These are phyloP conservation scores for Botrytis fragariae DNA, from an alignment of 2,329 filamentous ascomycete genomes.

Conservation along the genomic window DNA sequence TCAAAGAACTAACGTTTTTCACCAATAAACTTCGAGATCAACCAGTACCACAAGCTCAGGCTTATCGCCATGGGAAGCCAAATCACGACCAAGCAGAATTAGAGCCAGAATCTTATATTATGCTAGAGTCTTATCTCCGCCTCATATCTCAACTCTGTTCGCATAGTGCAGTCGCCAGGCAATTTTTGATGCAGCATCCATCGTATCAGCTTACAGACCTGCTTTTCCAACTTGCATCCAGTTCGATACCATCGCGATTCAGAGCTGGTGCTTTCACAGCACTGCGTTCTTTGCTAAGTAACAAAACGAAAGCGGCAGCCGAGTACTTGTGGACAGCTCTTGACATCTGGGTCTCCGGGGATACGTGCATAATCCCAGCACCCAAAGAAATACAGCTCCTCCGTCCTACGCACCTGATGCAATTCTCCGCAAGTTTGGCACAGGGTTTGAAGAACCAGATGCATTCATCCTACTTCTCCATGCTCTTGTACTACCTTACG, in stretches of 20 bases:
- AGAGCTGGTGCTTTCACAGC: conserved; percentile 82
- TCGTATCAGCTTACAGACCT: conserved; percentile 69
- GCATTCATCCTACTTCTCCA: conserved; percentile 78
- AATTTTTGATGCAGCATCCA: conserved; percentile 66
- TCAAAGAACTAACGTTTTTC: conserved; percentile 85
- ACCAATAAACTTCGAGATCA: conserved; percentile 74
- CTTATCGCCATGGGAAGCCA: conserved; percentile 59
- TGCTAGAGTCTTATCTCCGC: conserved; percentile 91
- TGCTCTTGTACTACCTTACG: conserved; percentile 65
- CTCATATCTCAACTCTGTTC: conserved; percentile 78
- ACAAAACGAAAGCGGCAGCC: conserved; percentile 66
- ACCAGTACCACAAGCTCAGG: conserved; percentile 53
- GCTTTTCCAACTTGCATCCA: conserved; percentile 76
- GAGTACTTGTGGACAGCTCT: conserved; percentile 76
- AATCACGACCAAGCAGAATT: conserved; percentile 67
- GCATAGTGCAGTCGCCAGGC: conserved; percentile 69
- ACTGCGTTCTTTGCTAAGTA: conserved; percentile 70
- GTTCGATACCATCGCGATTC: conserved; percentile 71
- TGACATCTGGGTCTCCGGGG: conserved; percentile 75
- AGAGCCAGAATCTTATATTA: conserved; percentile 91
- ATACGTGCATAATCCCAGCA: conserved; percentile 47
- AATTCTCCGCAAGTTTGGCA: conserved; percentile 71
- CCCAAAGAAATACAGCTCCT: conserved; percentile 38
- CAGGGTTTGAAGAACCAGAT: conserved; percentile 80
- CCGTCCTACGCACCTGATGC: conserved; percentile 52